Base-by-base conservation (phyloP, 345 rosid genomes). In the Populus simonii region DNA sequence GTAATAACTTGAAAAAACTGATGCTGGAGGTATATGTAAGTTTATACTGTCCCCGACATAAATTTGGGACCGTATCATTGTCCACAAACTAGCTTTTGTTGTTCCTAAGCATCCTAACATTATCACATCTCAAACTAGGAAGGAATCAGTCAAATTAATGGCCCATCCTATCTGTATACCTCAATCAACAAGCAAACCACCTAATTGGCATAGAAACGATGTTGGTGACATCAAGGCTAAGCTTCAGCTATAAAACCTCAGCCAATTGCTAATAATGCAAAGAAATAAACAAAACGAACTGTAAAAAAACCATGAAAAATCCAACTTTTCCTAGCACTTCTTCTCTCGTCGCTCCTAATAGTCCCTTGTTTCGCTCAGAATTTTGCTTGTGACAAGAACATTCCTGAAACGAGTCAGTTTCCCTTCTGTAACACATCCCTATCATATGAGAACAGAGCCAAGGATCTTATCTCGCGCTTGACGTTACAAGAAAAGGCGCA, bases 401-500 rank as follows among this genome's bases (percentile, higher is more conserved):
- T 23, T 66, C 77, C 85, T 7, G 68, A 76, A 67, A 87, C 84
- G 29, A 81, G 75, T 80, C 78, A 74, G n/a, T 86, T 76, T 36
- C 74, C 76, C 17, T 91, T 88, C 65, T 91, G 90, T 73, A 71
- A 88, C 81, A 77, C 75, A 33, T 81, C 89, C 18, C 75, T 86
- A 27, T 66, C 93, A 1, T 81, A 86, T 65, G 80, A 78, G n/a
- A 84, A 81, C 22, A 85, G 93, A 75, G 90, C 88, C 74, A 80
- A 76, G 55, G 90, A 87, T 79, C 73, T 89, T 8, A 81, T 87
- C 68, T 78, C 88, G 7, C 86, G 88, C 53, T 78, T 89, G 59
- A 85, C 87, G 0, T 89, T 89, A 43, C 76, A 74, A 67, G 94
- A 91, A 75, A 91, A 91, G 82, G 92, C 85, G 71, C 39, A 78